Percentiles rank a stretch among this genome's conserved stretches.
Conservation (phyloP, 2,329 filamentous ascomycete species). For the Ophiostoma australiae region DNA sequence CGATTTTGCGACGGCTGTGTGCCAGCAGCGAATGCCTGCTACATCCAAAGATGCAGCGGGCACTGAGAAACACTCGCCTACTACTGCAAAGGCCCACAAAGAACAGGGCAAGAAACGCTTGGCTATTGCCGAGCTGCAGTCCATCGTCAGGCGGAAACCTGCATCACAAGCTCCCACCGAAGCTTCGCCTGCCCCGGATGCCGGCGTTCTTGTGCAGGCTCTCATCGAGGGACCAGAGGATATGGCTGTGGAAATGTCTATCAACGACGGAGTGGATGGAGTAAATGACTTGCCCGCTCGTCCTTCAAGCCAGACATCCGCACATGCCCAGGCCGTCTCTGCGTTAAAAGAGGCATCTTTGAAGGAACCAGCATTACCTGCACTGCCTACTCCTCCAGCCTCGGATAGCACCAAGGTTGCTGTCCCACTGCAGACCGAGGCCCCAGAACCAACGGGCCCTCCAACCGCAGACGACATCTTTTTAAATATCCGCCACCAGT, state of each 20-base stretch:
- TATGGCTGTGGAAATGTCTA: background rate
- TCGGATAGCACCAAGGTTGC: constrained; percentile 18
- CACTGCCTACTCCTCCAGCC: constrained; percentile 20
- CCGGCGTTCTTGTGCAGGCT: background rate
- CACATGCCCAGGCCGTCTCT: background rate
- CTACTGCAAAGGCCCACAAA: constrained; percentile 45
- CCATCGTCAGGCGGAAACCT: constrained; percentile 47
- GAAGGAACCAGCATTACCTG: background rate
- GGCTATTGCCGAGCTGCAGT: constrained; percentile 60
- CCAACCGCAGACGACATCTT: constrained; percentile 51
- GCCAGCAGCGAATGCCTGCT: constrained; percentile 32
- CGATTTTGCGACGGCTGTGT: constrained; percentile 46
- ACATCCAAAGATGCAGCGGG: constrained; percentile 17
- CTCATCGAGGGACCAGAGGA: background rate
- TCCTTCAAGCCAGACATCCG: constrained; percentile 13
- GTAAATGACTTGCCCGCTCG: constrained; percentile 25
- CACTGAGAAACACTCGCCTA: constrained; percentile 32
- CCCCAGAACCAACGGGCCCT: constrained; percentile 27
- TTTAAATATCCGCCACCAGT: constrained; percentile 53
- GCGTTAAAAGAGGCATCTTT: background rate
- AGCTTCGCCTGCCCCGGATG: background rate
- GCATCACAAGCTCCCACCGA: background rate
- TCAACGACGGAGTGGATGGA: constrained; percentile 31
- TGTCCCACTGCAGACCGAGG: background rate
- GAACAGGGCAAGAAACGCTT: constrained; percentile 52